Evolutionary conservation across 2,329 filamentous ascomycete genomes (phyloP).

Genomic region (Aspergillus sp.): DNA sequence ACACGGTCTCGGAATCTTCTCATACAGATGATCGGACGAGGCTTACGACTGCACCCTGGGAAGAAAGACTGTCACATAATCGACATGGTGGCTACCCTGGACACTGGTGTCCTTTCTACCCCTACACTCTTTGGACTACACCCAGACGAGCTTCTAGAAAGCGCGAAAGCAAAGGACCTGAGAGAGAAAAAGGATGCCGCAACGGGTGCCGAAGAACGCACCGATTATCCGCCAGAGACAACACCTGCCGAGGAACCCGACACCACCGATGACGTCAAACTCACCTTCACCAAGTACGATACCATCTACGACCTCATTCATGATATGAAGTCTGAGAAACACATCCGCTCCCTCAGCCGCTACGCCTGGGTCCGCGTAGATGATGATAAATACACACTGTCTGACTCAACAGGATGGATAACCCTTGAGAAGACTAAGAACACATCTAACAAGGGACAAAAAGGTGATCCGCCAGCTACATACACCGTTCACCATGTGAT

Average conservation of each 20-base stretch:
- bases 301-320: slow-evolving; percentile 87
- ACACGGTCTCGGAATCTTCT: slow-evolving; percentile 91
- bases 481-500: slow-evolving; percentile 39
- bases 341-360: slow-evolving; percentile 74
- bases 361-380: slow-evolving; percentile 81
- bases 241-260: slow-evolving; percentile 22
- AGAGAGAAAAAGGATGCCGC: slow-evolving; percentile 49
- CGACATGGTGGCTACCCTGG: slow-evolving; percentile 87
- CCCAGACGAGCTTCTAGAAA: slow-evolving; percentile 72
- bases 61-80: slow-evolving; percentile 93
- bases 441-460: neutral
- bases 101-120: slow-evolving; percentile 82
- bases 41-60: slow-evolving; percentile 76
- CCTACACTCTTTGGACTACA: slow-evolving; percentile 93
- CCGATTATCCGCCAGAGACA: neutral
- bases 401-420: slow-evolving; percentile 63
- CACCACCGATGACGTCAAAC: slow-evolving; percentile 43
- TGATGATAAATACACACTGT: slow-evolving; percentile 70
- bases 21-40: slow-evolving; percentile 96
- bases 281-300: slow-evolving; percentile 88
- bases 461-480: slow-evolving; percentile 9
- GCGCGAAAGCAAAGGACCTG: slow-evolving; percentile 66
- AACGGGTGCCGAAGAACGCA: neutral
- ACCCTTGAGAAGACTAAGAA: slow-evolving; percentile 45
- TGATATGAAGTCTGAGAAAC: slow-evolving; percentile 74